Evolutionary conservation across 108 stramenopile species (phyloP), one percentile per base, ranked within the genome.

Genomic region (Pseudonitzschia multistriata): DNA sequence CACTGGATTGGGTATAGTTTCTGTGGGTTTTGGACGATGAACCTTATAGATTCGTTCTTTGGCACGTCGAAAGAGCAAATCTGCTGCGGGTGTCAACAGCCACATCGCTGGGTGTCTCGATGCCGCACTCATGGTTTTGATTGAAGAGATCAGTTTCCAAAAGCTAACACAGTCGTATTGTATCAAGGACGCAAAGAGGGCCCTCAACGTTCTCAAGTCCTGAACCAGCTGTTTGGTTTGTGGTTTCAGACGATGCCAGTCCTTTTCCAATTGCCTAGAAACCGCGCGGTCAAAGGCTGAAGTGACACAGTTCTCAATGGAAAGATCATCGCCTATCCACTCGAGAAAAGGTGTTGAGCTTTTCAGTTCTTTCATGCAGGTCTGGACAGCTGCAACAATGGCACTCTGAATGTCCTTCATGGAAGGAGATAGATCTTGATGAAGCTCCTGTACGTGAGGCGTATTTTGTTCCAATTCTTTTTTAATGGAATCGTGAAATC

Each of bases 121-220:
- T 11, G 80, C 74, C 22, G 85, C 83, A 30, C 81, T 85, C 50
- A 88, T 80, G 21, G 81, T 85, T 64, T 91, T 89, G 54, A 97
- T 82, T 31, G 67, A 74, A 64, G 86, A 74, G 22, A 99, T 66
- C 24, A 94, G 67, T 22, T 81, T 85, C 76, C 87, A 97, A 71
- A 99, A 97, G 21, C 81, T 83, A 29, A 97, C 80, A 42, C 96
- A 93, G 76, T 99, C 98, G 70, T 94, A 95, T 15, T 94, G 88
- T 62, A 97, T 85, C 54, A 97, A 70, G 59, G 84, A 79, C 66
- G 94, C 91, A 71, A 99, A 96, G 33, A 98, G 75, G n/a, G 87
- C 81, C 24, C 97, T 82, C 47, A 99, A 71, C 3, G 80, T 88
- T 47, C 88, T 70, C 48, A 99, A 67, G 71, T 99, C 98, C 48